Evolutionary conservation across 2,329 filamentous ascomycete species (phyloP).

Genomic region (Helotiales sp.): DNA sequence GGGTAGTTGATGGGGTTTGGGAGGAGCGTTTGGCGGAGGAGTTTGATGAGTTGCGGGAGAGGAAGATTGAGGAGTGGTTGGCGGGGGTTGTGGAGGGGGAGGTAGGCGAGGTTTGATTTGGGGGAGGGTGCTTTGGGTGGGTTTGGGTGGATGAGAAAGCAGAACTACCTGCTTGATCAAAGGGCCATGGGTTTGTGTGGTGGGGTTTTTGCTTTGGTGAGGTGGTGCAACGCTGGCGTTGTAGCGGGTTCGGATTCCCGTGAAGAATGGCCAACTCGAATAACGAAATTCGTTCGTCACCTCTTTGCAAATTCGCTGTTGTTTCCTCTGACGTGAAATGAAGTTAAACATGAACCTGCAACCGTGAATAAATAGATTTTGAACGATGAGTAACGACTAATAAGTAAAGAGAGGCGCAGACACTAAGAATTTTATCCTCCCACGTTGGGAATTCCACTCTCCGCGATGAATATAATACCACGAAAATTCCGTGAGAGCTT

Average conservation of each 20-base stretch:
- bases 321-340: neutral
- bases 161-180: neutral
- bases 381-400: too few species aligned
- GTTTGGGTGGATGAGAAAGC: neutral
- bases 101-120: neutral
- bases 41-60: neutral
- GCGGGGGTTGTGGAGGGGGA: neutral
- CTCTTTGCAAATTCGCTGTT: neutral
- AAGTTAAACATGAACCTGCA: neutral
- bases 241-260: neutral
- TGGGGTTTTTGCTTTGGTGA: too few species aligned
- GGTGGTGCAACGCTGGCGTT: too few species aligned
- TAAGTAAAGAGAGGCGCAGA: too few species aligned
- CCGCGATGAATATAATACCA: too few species aligned
- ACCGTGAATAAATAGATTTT: too few species aligned
- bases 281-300: neutral
- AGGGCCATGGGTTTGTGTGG: neutral
- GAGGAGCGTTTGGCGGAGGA: neutral
- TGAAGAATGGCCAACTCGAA: neutral
- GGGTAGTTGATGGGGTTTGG: neutral
- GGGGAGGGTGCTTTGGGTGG: neutral
- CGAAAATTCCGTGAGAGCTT: too few species aligned
- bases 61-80: neutral
- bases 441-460: too few species aligned
- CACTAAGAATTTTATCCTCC: too few species aligned